phyloP scores from a whole-genome alignment of 2,329 filamentous ascomycete species.

The Curvularia eragrostidis region DNA sequence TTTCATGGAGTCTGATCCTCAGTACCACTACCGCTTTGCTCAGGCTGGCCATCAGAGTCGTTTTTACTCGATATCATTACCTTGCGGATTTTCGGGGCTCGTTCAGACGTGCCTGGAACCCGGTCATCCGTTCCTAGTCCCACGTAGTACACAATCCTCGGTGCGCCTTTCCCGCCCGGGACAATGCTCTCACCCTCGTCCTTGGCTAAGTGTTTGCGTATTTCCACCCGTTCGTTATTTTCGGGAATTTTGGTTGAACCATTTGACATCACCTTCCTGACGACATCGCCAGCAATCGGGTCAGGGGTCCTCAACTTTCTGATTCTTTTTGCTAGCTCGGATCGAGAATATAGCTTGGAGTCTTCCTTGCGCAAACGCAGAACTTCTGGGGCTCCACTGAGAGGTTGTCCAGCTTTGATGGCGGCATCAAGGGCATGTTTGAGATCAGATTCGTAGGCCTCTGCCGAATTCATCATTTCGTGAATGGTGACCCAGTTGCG shows the following conservation, averaged over 20 bases:
- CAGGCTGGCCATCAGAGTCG: neutral
- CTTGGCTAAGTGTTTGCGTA: conserved; percentile 17
- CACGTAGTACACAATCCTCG: conserved; percentile 16
- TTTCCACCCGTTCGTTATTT: no score
- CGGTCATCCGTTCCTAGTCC: conserved; percentile 9
- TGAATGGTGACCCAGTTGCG: conserved; percentile 59
- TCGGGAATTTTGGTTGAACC: no score
- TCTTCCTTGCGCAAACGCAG: conserved; percentile 11
- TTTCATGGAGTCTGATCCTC: neutral
- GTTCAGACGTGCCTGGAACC: neutral
- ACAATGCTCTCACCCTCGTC: neutral
- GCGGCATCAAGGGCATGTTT: conserved; percentile 18
- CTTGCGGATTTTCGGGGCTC: neutral
- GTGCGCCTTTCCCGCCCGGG: neutral
- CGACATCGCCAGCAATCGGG: neutral
- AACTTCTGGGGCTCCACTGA: conserved; percentile 8
- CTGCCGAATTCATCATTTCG: conserved; percentile 53
- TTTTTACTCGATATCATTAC: neutral
- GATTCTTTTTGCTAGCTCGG: conserved; percentile 13
- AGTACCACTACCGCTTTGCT: neutral
- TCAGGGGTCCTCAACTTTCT: conserved; percentile 7
- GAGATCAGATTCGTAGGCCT: conserved; percentile 25
- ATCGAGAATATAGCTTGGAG: neutral
- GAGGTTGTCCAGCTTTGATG: conserved; percentile 15
- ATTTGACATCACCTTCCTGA: conserved; percentile 15